Percentiles rank a stretch among this genome's conserved stretches.
Conservation (phyloP, 768 basidiomycete species). For the Pulveroboletus sp. region DNA sequence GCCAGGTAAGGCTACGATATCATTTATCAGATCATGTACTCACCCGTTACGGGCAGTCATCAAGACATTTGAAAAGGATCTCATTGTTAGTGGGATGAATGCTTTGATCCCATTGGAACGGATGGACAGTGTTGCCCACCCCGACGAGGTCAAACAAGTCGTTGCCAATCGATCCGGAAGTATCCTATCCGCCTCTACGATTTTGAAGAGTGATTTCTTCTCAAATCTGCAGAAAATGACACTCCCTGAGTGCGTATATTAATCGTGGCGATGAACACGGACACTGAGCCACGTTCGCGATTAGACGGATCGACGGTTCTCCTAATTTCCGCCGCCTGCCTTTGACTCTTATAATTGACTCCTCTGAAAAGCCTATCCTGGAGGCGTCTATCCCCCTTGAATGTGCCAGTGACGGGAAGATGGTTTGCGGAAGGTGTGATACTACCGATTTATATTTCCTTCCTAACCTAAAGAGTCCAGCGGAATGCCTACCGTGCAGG, state of each 20-base stretch:
- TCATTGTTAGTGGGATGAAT: constrained; percentile 72
- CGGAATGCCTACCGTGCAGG: constrained; percentile 94
- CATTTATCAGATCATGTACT: neutral
- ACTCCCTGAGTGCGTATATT: constrained; percentile 72
- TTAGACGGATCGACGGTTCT: constrained; percentile 84
- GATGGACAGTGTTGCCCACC: constrained; percentile 72
- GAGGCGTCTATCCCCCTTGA: constrained; percentile 36
- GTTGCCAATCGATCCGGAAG: constrained; percentile 82
- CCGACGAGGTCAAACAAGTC: constrained; percentile 87
- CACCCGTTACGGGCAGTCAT: constrained; percentile 57
- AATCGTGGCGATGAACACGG: neutral
- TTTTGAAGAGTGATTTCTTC: constrained; percentile 95
- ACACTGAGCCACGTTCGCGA: constrained; percentile 2
- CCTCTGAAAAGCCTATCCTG: constrained; percentile 26
- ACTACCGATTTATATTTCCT: neutral
- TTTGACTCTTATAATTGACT: constrained; percentile 45
- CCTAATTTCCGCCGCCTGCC: constrained; percentile 90
- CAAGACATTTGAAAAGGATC: constrained; percentile 91
- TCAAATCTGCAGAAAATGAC: constrained; percentile 95
- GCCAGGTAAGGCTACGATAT: constrained; percentile 55
- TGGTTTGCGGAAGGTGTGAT: constrained; percentile 75
- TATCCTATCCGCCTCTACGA: constrained; percentile 87
- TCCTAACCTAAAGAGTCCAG: constrained; percentile 35
- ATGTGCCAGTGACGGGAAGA: constrained; percentile 44
- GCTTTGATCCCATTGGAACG: constrained; percentile 82